Conservation (phyloP, 768 basidiomycete species). For the Lactarius hengduanensis region DNA sequence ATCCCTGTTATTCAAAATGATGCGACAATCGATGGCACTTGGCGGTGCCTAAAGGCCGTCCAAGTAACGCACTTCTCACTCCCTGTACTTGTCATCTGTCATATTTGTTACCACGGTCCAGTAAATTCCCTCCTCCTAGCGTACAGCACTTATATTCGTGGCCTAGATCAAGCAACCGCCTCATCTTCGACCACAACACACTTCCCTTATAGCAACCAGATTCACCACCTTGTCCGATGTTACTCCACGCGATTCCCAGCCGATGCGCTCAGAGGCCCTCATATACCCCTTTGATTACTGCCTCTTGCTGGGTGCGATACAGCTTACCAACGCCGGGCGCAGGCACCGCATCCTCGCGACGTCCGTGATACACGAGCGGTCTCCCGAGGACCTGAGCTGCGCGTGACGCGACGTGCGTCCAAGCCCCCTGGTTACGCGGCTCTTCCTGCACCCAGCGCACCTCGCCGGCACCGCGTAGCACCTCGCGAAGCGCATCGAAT, state of each 20-base stretch:
- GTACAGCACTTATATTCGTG: background rate
- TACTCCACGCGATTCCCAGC: background rate
- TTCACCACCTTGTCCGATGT: background rate
- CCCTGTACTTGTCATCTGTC: no score
- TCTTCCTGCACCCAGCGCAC: constrained; percentile 83
- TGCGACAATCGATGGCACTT: background rate
- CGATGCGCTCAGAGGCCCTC: constrained; percentile 35
- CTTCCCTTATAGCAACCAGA: background rate
- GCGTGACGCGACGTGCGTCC: constrained; percentile 59
- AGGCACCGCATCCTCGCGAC: constrained; percentile 70
- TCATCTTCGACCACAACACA: background rate
- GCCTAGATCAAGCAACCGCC: background rate
- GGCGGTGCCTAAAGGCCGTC: background rate
- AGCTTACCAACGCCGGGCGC: constrained; percentile 73
- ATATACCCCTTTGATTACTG: constrained; percentile 59
- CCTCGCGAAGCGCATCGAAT: constrained; percentile 49
- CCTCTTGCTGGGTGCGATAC: constrained; percentile 64
- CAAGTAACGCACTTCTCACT: no score
- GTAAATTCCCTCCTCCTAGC: background rate
- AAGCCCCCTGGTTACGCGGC: constrained; percentile 84
- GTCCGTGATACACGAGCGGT: constrained; percentile 56
- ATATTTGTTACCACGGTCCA: no score
- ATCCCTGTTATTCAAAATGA: background rate
- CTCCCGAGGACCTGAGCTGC: constrained; percentile 5
- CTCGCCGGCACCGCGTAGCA: constrained; percentile 44